Conservation (phyloP, 495 filamentous ascomycete genomes). For the Podospora anserina region DNA sequence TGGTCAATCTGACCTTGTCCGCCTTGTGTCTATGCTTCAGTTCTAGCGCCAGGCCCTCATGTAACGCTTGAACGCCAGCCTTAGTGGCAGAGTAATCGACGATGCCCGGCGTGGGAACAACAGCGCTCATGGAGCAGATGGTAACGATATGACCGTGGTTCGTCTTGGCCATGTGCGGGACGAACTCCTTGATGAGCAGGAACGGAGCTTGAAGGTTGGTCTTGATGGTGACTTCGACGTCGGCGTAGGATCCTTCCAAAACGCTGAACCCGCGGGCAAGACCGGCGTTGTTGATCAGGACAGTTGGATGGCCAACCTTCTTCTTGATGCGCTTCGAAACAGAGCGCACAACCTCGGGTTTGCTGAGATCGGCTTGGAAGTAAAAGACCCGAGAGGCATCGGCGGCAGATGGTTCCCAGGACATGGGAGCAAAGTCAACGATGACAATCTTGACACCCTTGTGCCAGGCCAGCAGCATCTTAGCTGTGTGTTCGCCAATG, state of each 20-base stretch:
- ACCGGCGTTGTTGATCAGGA: conserved; percentile 31
- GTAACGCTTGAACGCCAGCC: conserved; percentile 22
- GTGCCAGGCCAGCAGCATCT: conserved; percentile 23
- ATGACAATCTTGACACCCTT: conserved; percentile 22
- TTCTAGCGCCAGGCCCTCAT: conserved; percentile 26
- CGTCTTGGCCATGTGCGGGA: conserved; percentile 25
- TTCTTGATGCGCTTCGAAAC: conserved; percentile 17
- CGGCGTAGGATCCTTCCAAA: conserved; percentile 26
- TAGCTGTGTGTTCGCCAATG: conserved; percentile 22
- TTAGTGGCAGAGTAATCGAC: conserved; percentile 28
- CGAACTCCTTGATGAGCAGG: conserved; percentile 29
- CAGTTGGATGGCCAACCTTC: conserved; percentile 31
- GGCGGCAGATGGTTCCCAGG: conserved; percentile 16
- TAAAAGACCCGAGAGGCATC: conserved; percentile 19
- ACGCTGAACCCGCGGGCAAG: conserved; percentile 22
- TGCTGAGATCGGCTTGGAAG: conserved; percentile 28
- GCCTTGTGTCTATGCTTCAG: conserved; percentile 28
- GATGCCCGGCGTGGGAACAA: conserved; percentile 21
- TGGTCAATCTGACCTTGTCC: conserved; percentile 31
- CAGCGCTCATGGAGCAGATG: conserved; percentile 24
- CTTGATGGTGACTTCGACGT: conserved; percentile 26
- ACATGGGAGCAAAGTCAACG: conserved; percentile 24
- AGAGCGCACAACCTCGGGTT: conserved; percentile 17
- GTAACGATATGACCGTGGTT: conserved; percentile 29
- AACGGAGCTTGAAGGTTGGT: conserved; percentile 30